Conservation (phyloP, 2,329 filamentous ascomycete species). For the Diaporthe amygdali region DNA sequence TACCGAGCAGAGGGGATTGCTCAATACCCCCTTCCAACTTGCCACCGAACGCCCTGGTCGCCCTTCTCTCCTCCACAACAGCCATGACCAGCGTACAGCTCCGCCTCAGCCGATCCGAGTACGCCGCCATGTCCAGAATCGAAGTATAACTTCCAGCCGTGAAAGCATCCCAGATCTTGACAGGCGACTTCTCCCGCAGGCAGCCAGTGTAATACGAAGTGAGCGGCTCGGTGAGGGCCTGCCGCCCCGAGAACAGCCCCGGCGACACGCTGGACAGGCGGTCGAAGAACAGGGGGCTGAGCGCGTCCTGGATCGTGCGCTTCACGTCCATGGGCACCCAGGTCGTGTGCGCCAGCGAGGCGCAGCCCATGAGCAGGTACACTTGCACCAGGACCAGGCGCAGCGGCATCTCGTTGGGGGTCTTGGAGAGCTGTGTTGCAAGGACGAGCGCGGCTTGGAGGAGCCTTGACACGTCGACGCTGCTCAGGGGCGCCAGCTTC, state of each 20-base stretch:
- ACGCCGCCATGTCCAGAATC: slow-evolving; percentile 51
- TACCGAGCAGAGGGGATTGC: slow-evolving; percentile 52
- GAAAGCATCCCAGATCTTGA: slow-evolving; percentile 54
- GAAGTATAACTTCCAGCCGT: slow-evolving; percentile 56
- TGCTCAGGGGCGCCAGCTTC: slow-evolving; percentile 27
- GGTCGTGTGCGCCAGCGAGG: slow-evolving; percentile 49
- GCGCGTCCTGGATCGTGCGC: slow-evolving; percentile 61
- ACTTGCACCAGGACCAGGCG: slow-evolving; percentile 57
- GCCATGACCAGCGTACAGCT: slow-evolving; percentile 61
- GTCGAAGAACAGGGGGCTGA: slow-evolving; percentile 61
- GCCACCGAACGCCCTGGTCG: slow-evolving; percentile 47
- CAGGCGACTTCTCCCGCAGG: slow-evolving; percentile 41
- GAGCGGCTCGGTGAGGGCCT: slow-evolving; percentile 46
- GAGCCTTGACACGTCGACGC: slow-evolving; percentile 38
- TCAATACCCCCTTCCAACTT: slow-evolving; percentile 44
- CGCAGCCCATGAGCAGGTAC: slow-evolving; percentile 56
- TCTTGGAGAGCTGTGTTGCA: slow-evolving; percentile 51
- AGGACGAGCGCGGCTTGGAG: slow-evolving; percentile 56
- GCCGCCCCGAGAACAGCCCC: slow-evolving; percentile 39
- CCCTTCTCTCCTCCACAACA: slow-evolving; percentile 55
- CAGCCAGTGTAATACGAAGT: slow-evolving; percentile 52
- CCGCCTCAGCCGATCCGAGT: slow-evolving; percentile 47
- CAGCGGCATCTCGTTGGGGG: slow-evolving; percentile 51
- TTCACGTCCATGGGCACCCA: slow-evolving; percentile 61
- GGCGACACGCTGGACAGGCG: slow-evolving; percentile 59